Conservation (phyloP, 2,329 filamentous ascomycete species). For the Cladosporium velox region DNA sequence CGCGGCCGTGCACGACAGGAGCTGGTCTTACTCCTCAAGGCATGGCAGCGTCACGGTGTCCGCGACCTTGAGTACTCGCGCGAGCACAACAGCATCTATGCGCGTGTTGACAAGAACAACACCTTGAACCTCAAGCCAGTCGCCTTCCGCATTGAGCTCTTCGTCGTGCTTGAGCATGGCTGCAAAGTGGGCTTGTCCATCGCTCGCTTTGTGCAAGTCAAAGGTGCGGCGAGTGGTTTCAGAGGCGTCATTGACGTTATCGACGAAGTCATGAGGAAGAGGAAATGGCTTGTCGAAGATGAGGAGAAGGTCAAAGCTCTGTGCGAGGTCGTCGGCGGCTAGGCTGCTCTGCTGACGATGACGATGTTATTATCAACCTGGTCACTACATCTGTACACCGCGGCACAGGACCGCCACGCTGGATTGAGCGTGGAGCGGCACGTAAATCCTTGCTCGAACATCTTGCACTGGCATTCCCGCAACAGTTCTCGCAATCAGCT, state of each 20-base stretch:
- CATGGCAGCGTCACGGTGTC: conserved; percentile 78
- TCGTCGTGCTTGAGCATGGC: conserved; percentile 85
- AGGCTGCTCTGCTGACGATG: neutral
- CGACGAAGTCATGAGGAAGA: conserved; percentile 65
- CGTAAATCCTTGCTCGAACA: neutral
- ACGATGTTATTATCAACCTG: neutral
- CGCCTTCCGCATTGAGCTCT: conserved; percentile 83
- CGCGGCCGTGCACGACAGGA: conserved; percentile 76
- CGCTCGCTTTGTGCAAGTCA: conserved; percentile 83
- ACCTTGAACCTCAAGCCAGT: conserved; percentile 83
- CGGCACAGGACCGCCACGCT: neutral
- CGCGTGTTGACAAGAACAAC: conserved; percentile 73
- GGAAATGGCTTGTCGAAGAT: conserved; percentile 67
- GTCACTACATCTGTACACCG: neutral
- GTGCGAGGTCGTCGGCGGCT: conserved; percentile 43
- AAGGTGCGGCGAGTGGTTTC: conserved; percentile 89
- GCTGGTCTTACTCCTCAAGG: conserved; percentile 70
- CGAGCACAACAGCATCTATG: conserved; percentile 75
- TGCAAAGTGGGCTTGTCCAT: conserved; percentile 75
- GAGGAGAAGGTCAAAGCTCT: conserved; percentile 47
- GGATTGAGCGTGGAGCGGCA: neutral
- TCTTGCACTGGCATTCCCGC: neutral
- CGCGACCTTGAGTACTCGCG: conserved; percentile 77
- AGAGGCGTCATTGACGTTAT: conserved; percentile 78
- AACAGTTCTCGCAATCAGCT: neutral